Evolutionary conservation across 306 rosid species (phyloP).

Genomic region (Vigna angularis): DNA sequence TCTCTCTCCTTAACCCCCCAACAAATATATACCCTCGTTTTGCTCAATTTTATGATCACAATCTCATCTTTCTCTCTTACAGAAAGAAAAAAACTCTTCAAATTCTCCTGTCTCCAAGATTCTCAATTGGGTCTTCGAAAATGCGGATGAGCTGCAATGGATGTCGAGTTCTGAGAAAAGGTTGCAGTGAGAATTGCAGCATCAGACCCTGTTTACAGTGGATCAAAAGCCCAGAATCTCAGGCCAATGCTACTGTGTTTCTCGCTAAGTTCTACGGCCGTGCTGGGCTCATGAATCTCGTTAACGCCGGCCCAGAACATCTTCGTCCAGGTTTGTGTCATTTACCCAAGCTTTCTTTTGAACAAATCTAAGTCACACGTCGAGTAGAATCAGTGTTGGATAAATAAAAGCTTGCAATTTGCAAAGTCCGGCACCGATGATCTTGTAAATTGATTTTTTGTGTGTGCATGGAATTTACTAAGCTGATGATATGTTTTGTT

Average conservation of each 20-base stretch:
- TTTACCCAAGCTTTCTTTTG: neutral
- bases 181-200: constrained; percentile 94
- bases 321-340: constrained; percentile 80
- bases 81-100: constrained; percentile 4
- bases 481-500: neutral
- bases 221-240: constrained; percentile 94
- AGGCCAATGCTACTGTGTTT: constrained; percentile 94
- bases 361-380: neutral
- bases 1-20: neutral
- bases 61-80: neutral
- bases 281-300: constrained; percentile 95
- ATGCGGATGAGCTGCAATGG: constrained; percentile 99
- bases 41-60: constrained; percentile 7
- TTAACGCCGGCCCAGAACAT: constrained; percentile 94
- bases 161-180: constrained; percentile 86
- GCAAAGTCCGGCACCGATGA: too few species aligned
- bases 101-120: neutral
- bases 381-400: too few species aligned
- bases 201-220: constrained; percentile 91
- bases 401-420: too few species aligned
- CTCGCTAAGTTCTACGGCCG: constrained; percentile 98
- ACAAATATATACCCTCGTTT: constrained; percentile 36
- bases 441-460: too few species aligned
- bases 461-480: neutral
- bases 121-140: constrained; percentile 40